Conservation (phyloP, 805 yeast genomes). For the Wickerhamiella australiensis region DNA sequence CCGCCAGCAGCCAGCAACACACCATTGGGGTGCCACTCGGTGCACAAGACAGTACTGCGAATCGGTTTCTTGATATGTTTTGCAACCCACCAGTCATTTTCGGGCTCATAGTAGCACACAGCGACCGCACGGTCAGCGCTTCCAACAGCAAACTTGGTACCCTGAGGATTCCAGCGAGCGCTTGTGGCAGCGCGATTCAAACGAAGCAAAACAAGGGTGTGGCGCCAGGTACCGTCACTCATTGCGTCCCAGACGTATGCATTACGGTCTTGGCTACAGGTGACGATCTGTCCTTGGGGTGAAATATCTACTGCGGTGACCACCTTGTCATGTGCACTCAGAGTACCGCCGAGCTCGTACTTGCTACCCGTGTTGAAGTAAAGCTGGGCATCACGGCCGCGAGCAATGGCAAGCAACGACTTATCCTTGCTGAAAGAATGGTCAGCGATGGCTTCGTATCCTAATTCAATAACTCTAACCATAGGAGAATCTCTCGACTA, state of each 20-base stretch:
- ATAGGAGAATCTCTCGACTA: constrained; percentile 18
- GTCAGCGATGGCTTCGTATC: constrained; percentile 78
- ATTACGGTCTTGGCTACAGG: constrained; percentile 95
- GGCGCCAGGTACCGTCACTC: constrained; percentile 54
- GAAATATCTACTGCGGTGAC: constrained; percentile 93
- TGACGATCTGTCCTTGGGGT: constrained; percentile 67
- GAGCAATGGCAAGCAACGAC: constrained; percentile 64
- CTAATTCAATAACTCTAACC: constrained; percentile 42
- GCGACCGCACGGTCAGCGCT: constrained; percentile 91
- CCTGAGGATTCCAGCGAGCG: constrained; percentile 91
- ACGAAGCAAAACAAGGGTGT: constrained; percentile 82
- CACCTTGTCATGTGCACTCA: constrained; percentile 67
- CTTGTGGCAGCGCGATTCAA: constrained; percentile 91
- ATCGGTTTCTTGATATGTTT: constrained; percentile 95
- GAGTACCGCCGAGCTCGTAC: constrained; percentile 52
- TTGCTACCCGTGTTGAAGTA: constrained; percentile 43
- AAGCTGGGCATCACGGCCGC: constrained; percentile 62
- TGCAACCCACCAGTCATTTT: constrained; percentile 99
- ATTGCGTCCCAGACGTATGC: constrained; percentile 91
- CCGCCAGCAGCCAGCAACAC: constrained; percentile 83
- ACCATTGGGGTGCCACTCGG: constrained; percentile 90
- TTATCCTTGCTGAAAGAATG: constrained; percentile 73
- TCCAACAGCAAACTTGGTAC: constrained; percentile 94
- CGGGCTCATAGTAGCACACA: constrained; percentile 88
- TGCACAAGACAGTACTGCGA: constrained; percentile 67